Conservation (phyloP, 1,284 basidiomycete species). For the Salmacisia buchloeana region DNA sequence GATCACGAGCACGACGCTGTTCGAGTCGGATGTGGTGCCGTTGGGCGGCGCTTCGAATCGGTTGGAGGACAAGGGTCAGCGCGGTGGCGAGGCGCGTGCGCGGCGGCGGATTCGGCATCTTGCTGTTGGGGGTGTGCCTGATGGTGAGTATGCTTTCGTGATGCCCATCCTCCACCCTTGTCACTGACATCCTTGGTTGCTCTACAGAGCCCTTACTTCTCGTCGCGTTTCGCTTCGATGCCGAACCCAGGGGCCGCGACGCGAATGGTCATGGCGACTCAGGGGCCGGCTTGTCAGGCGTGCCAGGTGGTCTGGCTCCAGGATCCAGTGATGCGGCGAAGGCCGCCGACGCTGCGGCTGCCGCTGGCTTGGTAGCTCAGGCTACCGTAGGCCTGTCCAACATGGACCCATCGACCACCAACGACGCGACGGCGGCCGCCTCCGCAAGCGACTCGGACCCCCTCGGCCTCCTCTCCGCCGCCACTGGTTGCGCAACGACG, state of each 20-base stretch:
- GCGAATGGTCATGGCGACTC: neutral
- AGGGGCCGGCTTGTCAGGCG: neutral
- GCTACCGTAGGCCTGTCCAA: neutral
- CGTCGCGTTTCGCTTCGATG: neutral
- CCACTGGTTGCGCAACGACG: neutral
- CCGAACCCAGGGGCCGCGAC: neutral
- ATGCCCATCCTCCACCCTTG: neutral
- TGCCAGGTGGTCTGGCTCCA: neutral
- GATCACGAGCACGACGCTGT: neutral
- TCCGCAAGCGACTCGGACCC: neutral
- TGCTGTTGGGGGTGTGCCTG: neutral
- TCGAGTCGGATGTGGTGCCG: neutral
- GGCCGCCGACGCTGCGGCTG: neutral
- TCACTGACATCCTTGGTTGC: neutral
- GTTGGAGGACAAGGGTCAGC: too few species aligned
- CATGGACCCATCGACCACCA: too few species aligned
- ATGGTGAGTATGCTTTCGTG: neutral
- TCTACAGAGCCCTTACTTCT: neutral
- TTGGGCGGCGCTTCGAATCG: too few species aligned
- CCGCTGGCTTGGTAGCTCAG: neutral
- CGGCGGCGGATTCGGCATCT: neutral
- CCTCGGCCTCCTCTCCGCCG: neutral
- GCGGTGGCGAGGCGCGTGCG: neutral
- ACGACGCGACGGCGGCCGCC: too few species aligned
- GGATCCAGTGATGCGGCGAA: neutral